Evolutionary conservation across 1,139 yeast genomes (phyloP).

Genomic region (Kodamaea anthophila): DNA sequence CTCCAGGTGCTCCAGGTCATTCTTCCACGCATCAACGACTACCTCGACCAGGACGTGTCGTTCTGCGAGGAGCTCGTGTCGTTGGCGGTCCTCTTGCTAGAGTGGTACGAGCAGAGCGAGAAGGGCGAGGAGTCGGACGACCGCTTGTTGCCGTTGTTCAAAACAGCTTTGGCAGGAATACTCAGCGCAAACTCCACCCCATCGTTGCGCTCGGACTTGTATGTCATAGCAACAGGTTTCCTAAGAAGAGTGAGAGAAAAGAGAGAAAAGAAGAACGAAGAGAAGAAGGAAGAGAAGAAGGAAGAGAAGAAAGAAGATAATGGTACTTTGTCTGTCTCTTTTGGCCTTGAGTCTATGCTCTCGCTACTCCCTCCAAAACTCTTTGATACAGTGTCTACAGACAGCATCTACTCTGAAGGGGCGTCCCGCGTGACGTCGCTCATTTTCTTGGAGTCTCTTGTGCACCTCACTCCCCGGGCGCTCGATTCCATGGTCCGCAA

Average conservation of each 20-base stretch:
- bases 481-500: slow-evolving; percentile 56
- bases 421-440: slow-evolving; percentile 72
- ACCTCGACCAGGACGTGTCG: slow-evolving; percentile 56
- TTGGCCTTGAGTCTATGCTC: slow-evolving; percentile 46
- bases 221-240: slow-evolving; percentile 64
- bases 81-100: slow-evolving; percentile 64
- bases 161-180: slow-evolving; percentile 69
- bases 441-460: slow-evolving; percentile 62
- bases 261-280: slow-evolving; percentile 22
- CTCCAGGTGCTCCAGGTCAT: slow-evolving; percentile 70
- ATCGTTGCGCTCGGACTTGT: slow-evolving; percentile 68
- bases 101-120: slow-evolving; percentile 40
- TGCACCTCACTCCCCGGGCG: slow-evolving; percentile 51
- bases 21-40: slow-evolving; percentile 71
- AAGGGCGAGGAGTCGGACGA: slow-evolving; percentile 28
- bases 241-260: slow-evolving; percentile 45
- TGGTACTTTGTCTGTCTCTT: too few relatives aligned
- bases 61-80: slow-evolving; percentile 78
- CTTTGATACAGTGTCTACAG: slow-evolving; percentile 63
- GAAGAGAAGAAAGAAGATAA: slow-evolving; percentile 24
- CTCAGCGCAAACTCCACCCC: slow-evolving; percentile 64
- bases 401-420: slow-evolving; percentile 77
- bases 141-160: slow-evolving; percentile 65
- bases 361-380: slow-evolving; percentile 56
- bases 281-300: neutral